These are phyloP conservation scores for Suhomyces bokatorum DNA, from an alignment of 1,139 yeast species.

Conservation along the genomic window DNA sequence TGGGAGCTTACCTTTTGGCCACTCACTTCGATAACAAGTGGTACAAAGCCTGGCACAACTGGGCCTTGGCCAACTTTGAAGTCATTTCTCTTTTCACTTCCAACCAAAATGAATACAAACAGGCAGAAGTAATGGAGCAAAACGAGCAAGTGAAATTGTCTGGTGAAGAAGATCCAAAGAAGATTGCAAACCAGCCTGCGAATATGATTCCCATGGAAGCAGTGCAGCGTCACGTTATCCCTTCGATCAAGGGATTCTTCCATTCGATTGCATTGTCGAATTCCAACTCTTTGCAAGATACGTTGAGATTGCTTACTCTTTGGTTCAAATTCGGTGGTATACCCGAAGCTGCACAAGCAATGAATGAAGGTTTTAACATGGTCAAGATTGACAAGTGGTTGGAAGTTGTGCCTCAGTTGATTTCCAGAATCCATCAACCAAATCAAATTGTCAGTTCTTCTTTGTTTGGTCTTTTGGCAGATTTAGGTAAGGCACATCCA, in stretches of 20 bases:
- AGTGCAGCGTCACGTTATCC: slow-evolving; percentile 84
- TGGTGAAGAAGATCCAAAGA: slow-evolving; percentile 15
- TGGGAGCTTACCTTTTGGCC: slow-evolving; percentile 90
- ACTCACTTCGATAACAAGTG: slow-evolving; percentile 91
- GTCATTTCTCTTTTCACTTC: slow-evolving; percentile 72
- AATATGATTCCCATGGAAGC: slow-evolving; percentile 53
- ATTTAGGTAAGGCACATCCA: slow-evolving; percentile 92
- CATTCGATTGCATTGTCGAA: slow-evolving; percentile 88
- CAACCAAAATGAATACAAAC: slow-evolving; percentile 27
- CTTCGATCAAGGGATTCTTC: slow-evolving; percentile 94
- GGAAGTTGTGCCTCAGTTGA: slow-evolving; percentile 92
- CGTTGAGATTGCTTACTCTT: slow-evolving; percentile 80
- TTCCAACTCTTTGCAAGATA: slow-evolving; percentile 88
- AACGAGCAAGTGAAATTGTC: slow-evolving; percentile 25
- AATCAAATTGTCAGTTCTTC: slow-evolving; percentile 81
- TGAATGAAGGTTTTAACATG: slow-evolving; percentile 88
- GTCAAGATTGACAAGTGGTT: slow-evolving; percentile 92
- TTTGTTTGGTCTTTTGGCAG: slow-evolving; percentile 76
- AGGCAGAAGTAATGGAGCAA: slow-evolving; percentile 28
- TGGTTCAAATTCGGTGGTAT: slow-evolving; percentile 98
- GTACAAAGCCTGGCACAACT: slow-evolving; percentile 99
- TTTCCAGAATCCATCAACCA: slow-evolving; percentile 95
- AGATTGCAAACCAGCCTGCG: slow-evolving; percentile 21
- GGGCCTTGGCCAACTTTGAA: slow-evolving; percentile 98
- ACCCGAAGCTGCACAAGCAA: slow-evolving; percentile 86